Percentiles rank a stretch among this genome's conserved stretches.
phyloP scores from a whole-genome alignment of 1,284 basidiomycete genomes.

The Ceratobasidium sp. region DNA sequence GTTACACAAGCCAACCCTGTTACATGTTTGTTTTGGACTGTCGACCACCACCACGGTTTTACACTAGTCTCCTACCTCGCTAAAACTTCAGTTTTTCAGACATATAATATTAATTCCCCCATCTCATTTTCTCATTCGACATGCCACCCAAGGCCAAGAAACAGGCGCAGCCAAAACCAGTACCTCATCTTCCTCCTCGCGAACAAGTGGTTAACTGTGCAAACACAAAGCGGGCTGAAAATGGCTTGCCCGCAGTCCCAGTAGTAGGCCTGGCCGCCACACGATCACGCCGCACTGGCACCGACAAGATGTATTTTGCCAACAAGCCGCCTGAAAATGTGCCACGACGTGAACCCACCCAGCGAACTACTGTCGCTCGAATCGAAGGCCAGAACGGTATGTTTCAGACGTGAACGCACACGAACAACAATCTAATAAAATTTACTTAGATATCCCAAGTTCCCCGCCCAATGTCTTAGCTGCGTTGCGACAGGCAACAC shows the following conservation, averaged over 20 bases:
- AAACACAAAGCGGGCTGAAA: conserved; percentile 2
- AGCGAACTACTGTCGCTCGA: conserved; percentile 1
- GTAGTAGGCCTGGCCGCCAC: neutral
- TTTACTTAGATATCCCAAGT: neutral
- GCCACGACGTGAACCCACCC: neutral
- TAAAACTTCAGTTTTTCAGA: neutral
- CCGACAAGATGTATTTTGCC: conserved; percentile 1
- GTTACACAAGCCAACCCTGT: neutral
- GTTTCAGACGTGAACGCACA: neutral
- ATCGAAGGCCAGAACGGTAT: neutral
- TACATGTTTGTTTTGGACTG: neutral
- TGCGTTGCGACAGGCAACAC: too few relatives aligned
- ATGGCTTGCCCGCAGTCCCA: neutral
- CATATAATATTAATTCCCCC: neutral
- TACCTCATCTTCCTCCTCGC: neutral
- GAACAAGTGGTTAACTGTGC: neutral
- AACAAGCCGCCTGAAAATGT: neutral
- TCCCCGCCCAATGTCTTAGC: neutral
- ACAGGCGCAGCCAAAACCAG: neutral
- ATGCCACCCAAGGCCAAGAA: neutral
- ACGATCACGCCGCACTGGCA: neutral
- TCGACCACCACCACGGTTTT: neutral
- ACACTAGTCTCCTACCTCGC: neutral
- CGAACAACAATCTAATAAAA: neutral
- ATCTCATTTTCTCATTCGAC: neutral